A percentile compares a stretch with the other conserved stretches of the same genome.
Evolutionary conservation across 108 stramenopile genomes (phyloP).

Genomic region (Poteriospumella lacustris): DNA sequence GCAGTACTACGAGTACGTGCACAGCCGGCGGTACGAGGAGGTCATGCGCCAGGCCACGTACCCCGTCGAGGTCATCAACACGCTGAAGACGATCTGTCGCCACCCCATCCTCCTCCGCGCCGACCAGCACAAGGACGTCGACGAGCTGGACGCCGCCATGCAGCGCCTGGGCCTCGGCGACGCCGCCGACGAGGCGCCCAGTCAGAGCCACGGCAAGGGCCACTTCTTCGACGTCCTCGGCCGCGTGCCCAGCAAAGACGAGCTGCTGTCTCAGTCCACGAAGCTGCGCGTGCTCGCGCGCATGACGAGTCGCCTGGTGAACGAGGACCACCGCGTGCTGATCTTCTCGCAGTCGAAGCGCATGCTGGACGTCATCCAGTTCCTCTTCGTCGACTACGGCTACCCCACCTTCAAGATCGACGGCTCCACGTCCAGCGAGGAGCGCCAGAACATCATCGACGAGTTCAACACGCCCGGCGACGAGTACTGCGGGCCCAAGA

Average conservation of each 20-base stretch:
- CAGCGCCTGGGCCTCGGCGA: not conserved
- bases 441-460: slow-evolving; percentile 14
- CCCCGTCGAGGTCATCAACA: slow-evolving; percentile 24
- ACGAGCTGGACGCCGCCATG: not conserved
- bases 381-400: not conserved
- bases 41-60: not conserved
- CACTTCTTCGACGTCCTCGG: not conserved
- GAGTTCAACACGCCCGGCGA: not conserved
- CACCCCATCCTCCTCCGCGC: not conserved
- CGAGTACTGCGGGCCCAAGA: not conserved
- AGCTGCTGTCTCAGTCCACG: not conserved
- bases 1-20: not conserved
- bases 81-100: slow-evolving; percentile 1
- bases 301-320: not conserved
- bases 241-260: not conserved
- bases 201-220: not conserved
- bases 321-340: slow-evolving; percentile 1
- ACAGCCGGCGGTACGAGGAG: not conserved
- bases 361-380: slow-evolving; percentile 14
- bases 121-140: not conserved
- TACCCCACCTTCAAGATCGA: not conserved
- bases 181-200: not conserved
- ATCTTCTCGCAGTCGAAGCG: slow-evolving; percentile 23
- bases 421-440: not conserved
- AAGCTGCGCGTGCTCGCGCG: not conserved